Percentiles rank a stretch among this genome's conserved stretches.
phyloP scores from a whole-genome alignment of 345 rosid genomes.

The Sonneratia caseolaris region DNA sequence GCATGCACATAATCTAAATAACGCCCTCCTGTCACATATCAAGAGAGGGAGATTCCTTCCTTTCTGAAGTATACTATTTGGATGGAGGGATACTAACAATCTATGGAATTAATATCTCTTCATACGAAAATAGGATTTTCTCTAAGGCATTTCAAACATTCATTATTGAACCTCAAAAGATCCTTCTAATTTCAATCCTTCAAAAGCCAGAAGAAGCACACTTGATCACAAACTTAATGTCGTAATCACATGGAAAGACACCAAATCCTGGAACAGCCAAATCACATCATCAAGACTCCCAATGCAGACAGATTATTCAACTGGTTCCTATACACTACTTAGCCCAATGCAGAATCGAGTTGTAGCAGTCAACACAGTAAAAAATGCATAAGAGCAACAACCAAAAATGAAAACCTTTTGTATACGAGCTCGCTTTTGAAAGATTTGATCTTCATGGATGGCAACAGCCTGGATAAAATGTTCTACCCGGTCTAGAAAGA shows the following conservation, averaged over 20 bases:
- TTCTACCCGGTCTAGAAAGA: constrained; percentile 72
- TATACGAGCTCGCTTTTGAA: constrained; percentile 89
- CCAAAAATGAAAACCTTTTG: constrained; percentile 42
- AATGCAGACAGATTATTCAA: not conserved
- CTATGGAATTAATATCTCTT: not conserved
- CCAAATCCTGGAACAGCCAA: not conserved
- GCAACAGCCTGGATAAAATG: constrained; percentile 82
- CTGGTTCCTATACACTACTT: not conserved
- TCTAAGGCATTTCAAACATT: no score
- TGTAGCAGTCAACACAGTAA: not conserved
- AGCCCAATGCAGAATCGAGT: not conserved
- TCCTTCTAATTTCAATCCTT: not conserved
- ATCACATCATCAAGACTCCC: not conserved
- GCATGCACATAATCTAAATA: no score
- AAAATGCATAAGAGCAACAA: not conserved
- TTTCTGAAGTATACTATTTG: no score
- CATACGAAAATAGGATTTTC: not conserved
- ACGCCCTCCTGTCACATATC: no score
- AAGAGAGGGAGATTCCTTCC: no score
- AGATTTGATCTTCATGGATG: constrained; percentile 81
- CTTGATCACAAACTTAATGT: not conserved
- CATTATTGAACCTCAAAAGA: not conserved
- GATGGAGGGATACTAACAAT: not conserved
- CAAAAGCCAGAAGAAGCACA: not conserved
- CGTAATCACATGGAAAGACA: not conserved